Evolutionary conservation across 257 asterid species (phyloP).

Genomic region (Rubia yunnanensis): DNA sequence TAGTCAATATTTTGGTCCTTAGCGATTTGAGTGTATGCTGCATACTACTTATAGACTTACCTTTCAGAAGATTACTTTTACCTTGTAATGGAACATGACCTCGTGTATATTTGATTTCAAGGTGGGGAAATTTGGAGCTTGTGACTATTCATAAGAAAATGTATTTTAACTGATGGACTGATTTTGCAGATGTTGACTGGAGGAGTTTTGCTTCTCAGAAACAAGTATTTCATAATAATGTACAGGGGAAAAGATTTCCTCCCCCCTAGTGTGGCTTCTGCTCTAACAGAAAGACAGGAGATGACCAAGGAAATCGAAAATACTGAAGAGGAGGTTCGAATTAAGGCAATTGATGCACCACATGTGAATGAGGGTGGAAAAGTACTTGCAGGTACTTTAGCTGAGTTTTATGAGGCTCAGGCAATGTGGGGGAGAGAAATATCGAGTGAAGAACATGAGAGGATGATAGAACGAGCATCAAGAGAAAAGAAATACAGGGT

Average conservation of each 20-base stretch:
- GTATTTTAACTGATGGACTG: slow-evolving; percentile 3
- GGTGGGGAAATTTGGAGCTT: neutral
- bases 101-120: neutral
- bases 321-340: slow-evolving; percentile 72
- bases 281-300: slow-evolving; percentile 77
- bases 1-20: neutral
- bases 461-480: slow-evolving; percentile 68
- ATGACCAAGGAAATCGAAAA: slow-evolving; percentile 75
- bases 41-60: neutral
- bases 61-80: neutral
- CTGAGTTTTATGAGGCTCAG: slow-evolving; percentile 92
- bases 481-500: slow-evolving; percentile 56
- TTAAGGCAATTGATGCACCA: slow-evolving; percentile 23
- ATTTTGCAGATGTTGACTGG: slow-evolving; percentile 65
- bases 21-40: neutral
- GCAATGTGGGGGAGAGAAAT: slow-evolving; percentile 75
- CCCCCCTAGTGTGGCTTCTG: slow-evolving; percentile 77
- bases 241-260: slow-evolving; percentile 97
- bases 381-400: slow-evolving; percentile 76
- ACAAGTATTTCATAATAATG: slow-evolving; percentile 84
- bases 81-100: neutral
- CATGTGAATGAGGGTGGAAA: slow-evolving; percentile 35
- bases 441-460: slow-evolving; percentile 67
- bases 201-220: slow-evolving; percentile 82
- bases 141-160: neutral